Conservation (phyloP, 1,284 basidiomycete genomes). For the Stygiomarasmius scandens region DNA sequence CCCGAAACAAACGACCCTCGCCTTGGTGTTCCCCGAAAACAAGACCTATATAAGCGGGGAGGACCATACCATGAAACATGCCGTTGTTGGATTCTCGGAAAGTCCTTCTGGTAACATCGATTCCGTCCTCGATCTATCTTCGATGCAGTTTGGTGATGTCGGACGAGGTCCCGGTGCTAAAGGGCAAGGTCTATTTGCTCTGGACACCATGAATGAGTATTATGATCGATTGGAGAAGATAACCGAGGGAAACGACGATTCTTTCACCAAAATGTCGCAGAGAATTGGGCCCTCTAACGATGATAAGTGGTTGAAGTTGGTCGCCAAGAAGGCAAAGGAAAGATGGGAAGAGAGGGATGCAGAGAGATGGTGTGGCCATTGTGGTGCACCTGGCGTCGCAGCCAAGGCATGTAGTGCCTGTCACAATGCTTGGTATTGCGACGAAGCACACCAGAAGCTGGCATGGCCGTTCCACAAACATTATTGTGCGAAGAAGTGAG, state of each 20-base stretch:
- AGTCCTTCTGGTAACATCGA: constrained; percentile 11
- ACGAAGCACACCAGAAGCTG: constrained; percentile 27
- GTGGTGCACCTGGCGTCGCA: constrained; percentile 26
- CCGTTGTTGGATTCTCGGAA: constrained; percentile 28
- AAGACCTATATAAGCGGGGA: constrained; percentile 25
- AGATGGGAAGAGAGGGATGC: constrained; percentile 29
- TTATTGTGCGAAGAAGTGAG: no score
- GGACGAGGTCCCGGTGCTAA: constrained; percentile 31
- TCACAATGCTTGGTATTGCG: constrained; percentile 27
- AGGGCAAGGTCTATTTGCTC: constrained; percentile 26
- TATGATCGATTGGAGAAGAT: constrained; percentile 21
- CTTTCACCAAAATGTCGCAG: constrained; percentile 15
- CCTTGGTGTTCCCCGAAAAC: constrained; percentile 20
- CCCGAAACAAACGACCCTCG: constrained; percentile 22
- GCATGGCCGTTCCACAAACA: constrained; percentile 34
- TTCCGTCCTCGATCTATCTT: constrained; percentile 31
- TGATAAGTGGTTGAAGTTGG: constrained; percentile 24
- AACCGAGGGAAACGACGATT: constrained; percentile 19
- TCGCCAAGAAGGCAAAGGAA: constrained; percentile 28
- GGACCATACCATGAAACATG: constrained; percentile 22
- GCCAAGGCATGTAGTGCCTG: constrained; percentile 28
- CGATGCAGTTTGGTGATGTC: constrained; percentile 35
- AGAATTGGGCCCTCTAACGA: constrained; percentile 19
- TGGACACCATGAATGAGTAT: constrained; percentile 28
- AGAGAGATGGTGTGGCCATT: constrained; percentile 33